Conservation (phyloP, 257 asterid genomes). For the Solanum piurae region DNA sequence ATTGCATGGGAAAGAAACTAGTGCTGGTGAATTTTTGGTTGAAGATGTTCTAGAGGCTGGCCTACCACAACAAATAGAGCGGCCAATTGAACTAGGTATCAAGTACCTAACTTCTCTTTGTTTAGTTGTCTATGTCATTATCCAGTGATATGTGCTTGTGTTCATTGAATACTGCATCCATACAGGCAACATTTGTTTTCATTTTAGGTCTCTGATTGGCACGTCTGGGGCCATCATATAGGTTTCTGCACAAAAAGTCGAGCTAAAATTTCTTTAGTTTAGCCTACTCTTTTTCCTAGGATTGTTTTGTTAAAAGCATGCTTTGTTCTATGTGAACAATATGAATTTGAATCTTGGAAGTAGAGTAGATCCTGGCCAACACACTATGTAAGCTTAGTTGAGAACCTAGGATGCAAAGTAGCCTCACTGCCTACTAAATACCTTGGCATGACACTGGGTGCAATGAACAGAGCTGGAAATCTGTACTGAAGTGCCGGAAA, state of each 20-base stretch:
- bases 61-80: conserved; percentile 73
- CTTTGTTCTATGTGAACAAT: background rate
- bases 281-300: background rate
- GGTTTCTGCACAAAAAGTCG: background rate
- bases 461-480: background rate
- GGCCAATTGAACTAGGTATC: conserved; percentile 52
- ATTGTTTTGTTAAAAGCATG: background rate
- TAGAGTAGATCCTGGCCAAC: background rate
- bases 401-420: background rate
- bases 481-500: background rate
- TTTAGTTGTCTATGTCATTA: background rate
- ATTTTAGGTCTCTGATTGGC: background rate
- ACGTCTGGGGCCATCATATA: background rate
- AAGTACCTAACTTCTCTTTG: background rate
- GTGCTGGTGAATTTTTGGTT: conserved; percentile 75
- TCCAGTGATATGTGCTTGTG: background rate
- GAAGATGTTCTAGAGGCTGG: conserved; percentile 84
- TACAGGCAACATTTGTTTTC: background rate
- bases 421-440: background rate
- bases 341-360: background rate
- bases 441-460: background rate
- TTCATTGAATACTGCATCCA: background rate
- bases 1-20: conserved; percentile 79
- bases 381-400: background rate
- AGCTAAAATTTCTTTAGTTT: background rate